phyloP scores from a whole-genome alignment of 176 grass and related monocot species.

The Tuctoria greenei region DNA sequence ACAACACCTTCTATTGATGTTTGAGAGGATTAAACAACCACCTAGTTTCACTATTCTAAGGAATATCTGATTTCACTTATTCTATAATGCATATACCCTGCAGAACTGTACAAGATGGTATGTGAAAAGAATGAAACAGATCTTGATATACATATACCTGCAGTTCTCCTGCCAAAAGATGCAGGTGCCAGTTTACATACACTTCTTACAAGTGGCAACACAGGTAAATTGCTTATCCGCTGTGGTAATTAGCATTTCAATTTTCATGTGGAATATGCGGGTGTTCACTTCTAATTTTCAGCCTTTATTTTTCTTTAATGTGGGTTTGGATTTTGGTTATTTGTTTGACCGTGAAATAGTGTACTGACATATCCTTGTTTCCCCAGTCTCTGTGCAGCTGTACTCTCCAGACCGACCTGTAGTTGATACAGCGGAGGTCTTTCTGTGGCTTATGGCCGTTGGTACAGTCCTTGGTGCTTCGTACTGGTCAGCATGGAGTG shows the following conservation, averaged over 20 bases:
- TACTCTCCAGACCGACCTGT: conserved; percentile 91
- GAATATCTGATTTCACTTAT: conserved; percentile 3
- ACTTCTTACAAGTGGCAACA: conserved; percentile 41
- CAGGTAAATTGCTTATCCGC: conserved; percentile 42
- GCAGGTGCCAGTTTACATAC: conserved; percentile 58
- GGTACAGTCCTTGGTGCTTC: conserved; percentile 91
- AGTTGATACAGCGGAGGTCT: conserved; percentile 90
- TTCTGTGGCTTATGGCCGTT: conserved; percentile 98
- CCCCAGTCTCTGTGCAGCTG: conserved; percentile 70
- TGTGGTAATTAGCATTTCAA: not conserved
- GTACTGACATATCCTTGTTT: conserved; percentile 25
- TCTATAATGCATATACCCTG: conserved; percentile 14
- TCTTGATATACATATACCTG: conserved; percentile 75
- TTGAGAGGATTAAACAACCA: not conserved
- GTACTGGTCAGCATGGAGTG: conserved; percentile 93
- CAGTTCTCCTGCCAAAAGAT: conserved; percentile 79
- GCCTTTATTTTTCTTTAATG: not conserved
- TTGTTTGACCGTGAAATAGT: conserved; percentile 24
- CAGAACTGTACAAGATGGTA: conserved; percentile 98
- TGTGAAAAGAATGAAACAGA: conserved; percentile 89
- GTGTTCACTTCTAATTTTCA: conserved; percentile 4
- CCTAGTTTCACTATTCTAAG: not conserved
- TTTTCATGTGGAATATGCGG: conserved; percentile 3
- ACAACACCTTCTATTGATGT: not conserved
- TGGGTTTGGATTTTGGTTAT: conserved; percentile 12